Percentiles rank a stretch among this genome's conserved stretches.
phyloP scores from a whole-genome alignment of 2,329 filamentous ascomycete species.

The Arthroderma sp. region DNA sequence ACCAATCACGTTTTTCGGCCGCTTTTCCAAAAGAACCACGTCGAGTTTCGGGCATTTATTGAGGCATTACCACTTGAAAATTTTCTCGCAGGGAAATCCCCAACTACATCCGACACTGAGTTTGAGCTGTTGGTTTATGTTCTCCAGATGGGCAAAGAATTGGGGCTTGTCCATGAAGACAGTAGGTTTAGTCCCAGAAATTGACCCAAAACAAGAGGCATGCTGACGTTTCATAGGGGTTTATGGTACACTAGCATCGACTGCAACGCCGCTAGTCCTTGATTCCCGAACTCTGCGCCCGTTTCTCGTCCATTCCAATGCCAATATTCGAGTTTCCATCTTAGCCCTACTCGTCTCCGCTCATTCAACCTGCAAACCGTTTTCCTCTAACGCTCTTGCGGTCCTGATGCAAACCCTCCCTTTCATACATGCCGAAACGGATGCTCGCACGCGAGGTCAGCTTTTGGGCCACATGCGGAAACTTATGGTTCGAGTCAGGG shows the following conservation, averaged over 20 bases:
- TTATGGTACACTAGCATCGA: background rate
- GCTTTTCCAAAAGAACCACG: conserved; percentile 21
- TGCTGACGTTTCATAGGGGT: too few species aligned
- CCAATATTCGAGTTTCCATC: conserved; percentile 62
- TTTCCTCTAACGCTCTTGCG: conserved; percentile 48
- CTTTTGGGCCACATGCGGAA: conserved; percentile 60
- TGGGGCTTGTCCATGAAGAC: conserved; percentile 56
- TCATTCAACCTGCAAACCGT: conserved; percentile 58
- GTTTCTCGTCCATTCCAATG: conserved; percentile 36
- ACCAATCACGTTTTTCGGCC: conserved; percentile 25
- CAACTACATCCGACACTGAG: conserved; percentile 37
- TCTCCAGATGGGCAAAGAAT: conserved; percentile 58
- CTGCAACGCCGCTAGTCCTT: conserved; percentile 17
- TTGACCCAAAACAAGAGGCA: background rate
- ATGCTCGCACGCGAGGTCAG: conserved; percentile 75
- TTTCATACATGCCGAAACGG: conserved; percentile 66
- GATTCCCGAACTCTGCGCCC: conserved; percentile 24
- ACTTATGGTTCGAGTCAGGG: conserved; percentile 62
- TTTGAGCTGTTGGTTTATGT: conserved; percentile 51
- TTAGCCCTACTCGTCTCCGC: conserved; percentile 69
- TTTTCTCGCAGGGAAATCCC: conserved; percentile 34
- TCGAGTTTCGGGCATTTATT: conserved; percentile 38
- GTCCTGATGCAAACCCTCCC: conserved; percentile 53
- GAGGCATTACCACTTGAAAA: conserved; percentile 41
- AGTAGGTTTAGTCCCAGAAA: conserved; percentile 24